Evolutionary conservation across 352 stramenopile genomes (phyloP).

Genomic region (Phytophthora megakarya): DNA sequence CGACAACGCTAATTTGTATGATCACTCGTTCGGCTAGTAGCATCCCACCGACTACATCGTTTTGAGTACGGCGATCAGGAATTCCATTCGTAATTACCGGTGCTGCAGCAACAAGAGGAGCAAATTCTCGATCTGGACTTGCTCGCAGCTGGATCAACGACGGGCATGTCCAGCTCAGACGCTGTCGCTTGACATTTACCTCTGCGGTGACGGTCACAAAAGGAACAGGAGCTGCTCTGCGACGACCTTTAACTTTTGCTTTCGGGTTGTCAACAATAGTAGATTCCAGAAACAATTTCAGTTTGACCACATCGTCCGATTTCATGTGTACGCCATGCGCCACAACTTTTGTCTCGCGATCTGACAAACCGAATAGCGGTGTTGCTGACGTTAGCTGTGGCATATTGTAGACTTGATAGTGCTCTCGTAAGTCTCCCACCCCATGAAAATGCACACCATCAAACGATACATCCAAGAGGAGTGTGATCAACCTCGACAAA

Average conservation of each 20-base stretch:
- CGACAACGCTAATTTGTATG: constrained; percentile 66
- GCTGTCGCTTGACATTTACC: constrained; percentile 51
- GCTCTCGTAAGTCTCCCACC: constrained; percentile 49
- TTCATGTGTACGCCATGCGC: constrained; percentile 48
- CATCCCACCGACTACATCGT: constrained; percentile 35
- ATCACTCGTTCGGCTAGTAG: constrained; percentile 44
- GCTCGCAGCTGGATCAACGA: constrained; percentile 32
- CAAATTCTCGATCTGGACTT: constrained; percentile 23
- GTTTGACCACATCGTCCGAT: constrained; percentile 45
- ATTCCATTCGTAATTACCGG: constrained; percentile 5
- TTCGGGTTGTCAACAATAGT: constrained; percentile 10
- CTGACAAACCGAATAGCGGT: constrained; percentile 51
- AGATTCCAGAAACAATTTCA: constrained; percentile 46
- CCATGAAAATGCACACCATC: constrained; percentile 53
- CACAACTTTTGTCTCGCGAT: constrained; percentile 55
- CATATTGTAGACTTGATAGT: constrained; percentile 68
- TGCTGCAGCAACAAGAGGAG: constrained; percentile 18
- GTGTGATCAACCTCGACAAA: constrained; percentile 37
- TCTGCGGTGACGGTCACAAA: constrained; percentile 37
- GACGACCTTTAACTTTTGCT: constrained; percentile 10
- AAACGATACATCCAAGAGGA: constrained; percentile 60
- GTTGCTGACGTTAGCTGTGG: constrained; percentile 50
- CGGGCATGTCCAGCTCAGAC: constrained; percentile 56
- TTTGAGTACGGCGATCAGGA: constrained; percentile 11
- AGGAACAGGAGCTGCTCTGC: constrained; percentile 14